Base-by-base conservation (phyloP, 2,329 filamentous ascomycete species). In the Fusarium mexicanum region DNA sequence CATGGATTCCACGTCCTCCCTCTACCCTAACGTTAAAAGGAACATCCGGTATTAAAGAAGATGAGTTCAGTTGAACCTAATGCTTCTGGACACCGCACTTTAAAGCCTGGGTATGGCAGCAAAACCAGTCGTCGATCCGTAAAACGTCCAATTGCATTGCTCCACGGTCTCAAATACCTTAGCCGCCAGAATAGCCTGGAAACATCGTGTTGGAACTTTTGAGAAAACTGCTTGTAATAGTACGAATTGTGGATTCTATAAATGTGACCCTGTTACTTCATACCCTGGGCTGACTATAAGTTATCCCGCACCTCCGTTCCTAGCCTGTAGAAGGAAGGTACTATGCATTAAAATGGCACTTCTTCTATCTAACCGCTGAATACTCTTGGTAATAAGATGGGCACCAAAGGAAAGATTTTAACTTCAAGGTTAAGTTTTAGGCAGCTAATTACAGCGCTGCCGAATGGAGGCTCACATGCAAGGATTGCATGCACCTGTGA, bases 331-430 rank as follows among this genome's bases (percentile, higher is more conserved):
- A 41, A 22, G 38, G 20, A 41, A 41, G 38, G 20, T 41, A 22
- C 13, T 22, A 14, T 13, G 8, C 12, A 13, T 14, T 14, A 8
- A 14, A 22, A 40, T 40, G 20, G 12, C 5, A 22, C 38, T 11
- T 40, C 22, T 14, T 20, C 12, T 14, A 22, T 41, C 38, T 22
- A 14, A 22, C 12, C 20, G 38, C 13, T 14, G 1, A 41, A 22
- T 1, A 22, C 8, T 14, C 20, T 8, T 11, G 8, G 20, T 41
- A 22, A 22, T 41, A 41, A 22, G 11, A 41, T 14, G 8, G 12
- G 3, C 12, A 12, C 14, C 14, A 2, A n/a, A n/a, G 0, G 40
- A 41, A n/a, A 41, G 5, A 10, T n/a, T n/a, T 41, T n/a, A 0
- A 1, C 40, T 41, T 41, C 1, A 41, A 41, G 3, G 22, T 16